Evolutionary conservation across 306 rosid species (phyloP), one percentile per base, ranked within the genome.

Genomic region (Fragaria iinumae): DNA sequence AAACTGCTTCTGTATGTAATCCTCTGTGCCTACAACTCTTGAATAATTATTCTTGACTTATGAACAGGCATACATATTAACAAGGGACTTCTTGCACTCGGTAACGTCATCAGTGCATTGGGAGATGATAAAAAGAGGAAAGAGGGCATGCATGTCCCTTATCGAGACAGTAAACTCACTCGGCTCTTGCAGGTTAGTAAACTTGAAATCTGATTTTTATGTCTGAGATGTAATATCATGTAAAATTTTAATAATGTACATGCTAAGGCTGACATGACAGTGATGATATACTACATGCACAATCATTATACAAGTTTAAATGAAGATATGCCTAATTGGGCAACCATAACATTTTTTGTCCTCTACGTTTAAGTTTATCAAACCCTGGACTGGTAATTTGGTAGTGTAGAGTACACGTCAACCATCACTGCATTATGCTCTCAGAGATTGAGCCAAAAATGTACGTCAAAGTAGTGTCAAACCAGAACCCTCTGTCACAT

Each of bases 71-170:
- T 91, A 85, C 93, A 91, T 74, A 91, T 91, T 41, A 91, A 91
- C 81, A 89, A 41, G 88, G 97, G 97, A 66, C 97, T 91, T 86
- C 93, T 91, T 81, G 93, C 97, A 76, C 97, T 91, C 69, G 97
- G 97, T 67, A 91, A 91, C 77, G 97, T 91, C 86, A 89, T 91
- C 64, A 91, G 93, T 82, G 97, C 97, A 8, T 73, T 91, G 20
- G 97, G 97, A 66, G 97, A 91, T 81, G 97, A 89, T 81, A 91
- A 91, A 86, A 91, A 89, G 83, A 84, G 93, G 80, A 91, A 86
- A 88, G 97, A 91, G 76, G 91, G 93, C 57, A 81, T 82, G 71
- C 97, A 91, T 9, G 88, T 91, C 56, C 97, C 97, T 59, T 91
- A 91, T 80, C 88, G 97, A 67, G 94, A 91, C 80, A 91, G 97